A percentile compares a stretch with the other conserved stretches of the same genome.
These are phyloP conservation scores for Nyssa sinensis DNA, from an alignment of 148 eudicot genomes.

Conservation along the genomic window DNA sequence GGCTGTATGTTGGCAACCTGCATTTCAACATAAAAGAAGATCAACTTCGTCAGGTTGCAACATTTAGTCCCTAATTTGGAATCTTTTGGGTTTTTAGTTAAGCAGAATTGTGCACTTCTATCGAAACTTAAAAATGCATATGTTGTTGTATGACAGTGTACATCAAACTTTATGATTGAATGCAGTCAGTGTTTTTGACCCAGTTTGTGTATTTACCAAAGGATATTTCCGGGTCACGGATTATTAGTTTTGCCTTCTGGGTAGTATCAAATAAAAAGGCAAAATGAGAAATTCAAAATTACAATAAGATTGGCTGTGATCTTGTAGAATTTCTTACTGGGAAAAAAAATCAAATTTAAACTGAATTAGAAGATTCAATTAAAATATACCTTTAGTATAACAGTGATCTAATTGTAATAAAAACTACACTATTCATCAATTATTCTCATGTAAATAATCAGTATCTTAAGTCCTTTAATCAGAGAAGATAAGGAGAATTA, in stretches of 20 bases:
- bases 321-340: too few relatives aligned
- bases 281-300: too few relatives aligned
- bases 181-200: neutral
- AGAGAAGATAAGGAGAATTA: too few relatives aligned
- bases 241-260: neutral
- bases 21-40: slow-evolving; percentile 76
- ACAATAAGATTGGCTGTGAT: too few relatives aligned
- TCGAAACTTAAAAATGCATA: neutral
- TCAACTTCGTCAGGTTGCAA: slow-evolving; percentile 83
- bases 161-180: neutral
- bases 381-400: too few relatives aligned
- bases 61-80: neutral
- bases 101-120: neutral
- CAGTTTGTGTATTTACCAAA: neutral
- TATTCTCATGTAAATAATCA: too few relatives aligned
- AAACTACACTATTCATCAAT: too few relatives aligned
- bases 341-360: too few relatives aligned
- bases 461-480: too few relatives aligned
- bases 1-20: slow-evolving; percentile 83
- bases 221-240: neutral
- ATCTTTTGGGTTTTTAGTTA: neutral
- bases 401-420: too few relatives aligned
- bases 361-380: neutral
- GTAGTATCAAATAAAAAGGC: too few relatives aligned
- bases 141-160: neutral